phyloP scores from a whole-genome alignment of 805 yeast genomes.

The Kuraishia cidri region DNA sequence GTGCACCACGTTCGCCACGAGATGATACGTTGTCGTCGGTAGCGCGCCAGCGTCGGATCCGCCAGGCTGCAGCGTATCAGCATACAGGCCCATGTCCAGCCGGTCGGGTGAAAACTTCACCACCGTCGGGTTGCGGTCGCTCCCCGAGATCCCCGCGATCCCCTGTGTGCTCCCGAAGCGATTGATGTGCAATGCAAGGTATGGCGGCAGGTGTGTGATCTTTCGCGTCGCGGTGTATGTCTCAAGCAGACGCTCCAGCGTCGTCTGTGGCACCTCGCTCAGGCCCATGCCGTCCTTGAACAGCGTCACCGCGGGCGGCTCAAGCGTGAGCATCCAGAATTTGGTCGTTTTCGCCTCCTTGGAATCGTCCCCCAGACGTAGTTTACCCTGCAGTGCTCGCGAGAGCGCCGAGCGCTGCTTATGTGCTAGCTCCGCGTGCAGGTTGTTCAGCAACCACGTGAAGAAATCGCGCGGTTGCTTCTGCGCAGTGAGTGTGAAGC shows the following conservation, averaged over 20 bases:
- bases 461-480: constrained; percentile 49
- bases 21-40: no score
- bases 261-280: constrained; percentile 40
- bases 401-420: no score
- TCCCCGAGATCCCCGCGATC: constrained; percentile 16
- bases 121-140: constrained; percentile 48
- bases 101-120: constrained; percentile 43
- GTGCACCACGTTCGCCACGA: constrained; percentile 39
- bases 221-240: constrained; percentile 11
- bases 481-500: constrained; percentile 26
- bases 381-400: background rate
- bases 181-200: constrained; percentile 46
- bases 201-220: constrained; percentile 38
- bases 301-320: constrained; percentile 48
- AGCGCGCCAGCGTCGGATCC: no score
- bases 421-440: no score
- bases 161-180: constrained; percentile 30
- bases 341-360: constrained; percentile 13
- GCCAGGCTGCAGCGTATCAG: constrained; percentile 10
- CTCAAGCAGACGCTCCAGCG: constrained; percentile 31
- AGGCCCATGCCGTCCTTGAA: constrained; percentile 39
- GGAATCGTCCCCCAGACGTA: background rate
- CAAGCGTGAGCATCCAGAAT: constrained; percentile 51
- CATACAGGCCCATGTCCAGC: constrained; percentile 25
- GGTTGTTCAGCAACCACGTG: constrained; percentile 47